These are phyloP conservation scores for Cubamyces sp. DNA, from an alignment of 768 basidiomycete species.

Conservation along the genomic window DNA sequence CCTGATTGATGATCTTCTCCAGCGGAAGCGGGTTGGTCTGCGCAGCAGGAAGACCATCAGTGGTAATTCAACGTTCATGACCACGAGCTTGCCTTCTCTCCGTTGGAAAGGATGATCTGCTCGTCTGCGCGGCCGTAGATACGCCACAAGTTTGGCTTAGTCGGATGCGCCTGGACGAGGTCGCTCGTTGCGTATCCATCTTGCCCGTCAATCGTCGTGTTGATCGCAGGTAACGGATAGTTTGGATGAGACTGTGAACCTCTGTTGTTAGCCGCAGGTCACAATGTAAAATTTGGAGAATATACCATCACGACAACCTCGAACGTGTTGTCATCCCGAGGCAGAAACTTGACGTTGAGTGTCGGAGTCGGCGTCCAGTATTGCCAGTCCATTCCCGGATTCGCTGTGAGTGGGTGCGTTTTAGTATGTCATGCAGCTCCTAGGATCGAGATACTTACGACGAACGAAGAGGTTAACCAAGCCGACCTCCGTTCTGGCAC, in stretches of 20 bases:
- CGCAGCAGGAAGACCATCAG: not conserved
- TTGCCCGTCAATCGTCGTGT: slow-evolving; percentile 32
- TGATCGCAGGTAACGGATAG: slow-evolving; percentile 5
- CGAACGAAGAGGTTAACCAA: slow-evolving; percentile 9
- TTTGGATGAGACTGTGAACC: slow-evolving; percentile 3
- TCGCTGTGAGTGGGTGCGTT: not conserved
- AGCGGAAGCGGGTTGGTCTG: slow-evolving; percentile 45
- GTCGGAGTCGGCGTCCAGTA: not conserved
- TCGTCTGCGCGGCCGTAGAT: slow-evolving; percentile 51
- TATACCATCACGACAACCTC: slow-evolving; percentile 14
- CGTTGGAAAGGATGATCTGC: slow-evolving; percentile 48
- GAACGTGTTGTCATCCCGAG: slow-evolving; percentile 1
- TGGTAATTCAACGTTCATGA: not conserved
- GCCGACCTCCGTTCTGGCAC: slow-evolving; percentile 22
- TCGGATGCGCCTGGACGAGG: slow-evolving; percentile 46
- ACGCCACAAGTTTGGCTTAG: slow-evolving; percentile 41
- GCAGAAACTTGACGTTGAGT: not conserved
- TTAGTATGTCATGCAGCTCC: not conserved
- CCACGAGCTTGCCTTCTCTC: slow-evolving; percentile 40
- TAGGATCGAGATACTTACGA: not conserved
- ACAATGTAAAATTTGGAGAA: not conserved
- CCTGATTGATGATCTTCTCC: slow-evolving; percentile 41
- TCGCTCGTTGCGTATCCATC: slow-evolving; percentile 45
- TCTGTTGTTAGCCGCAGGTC: not conserved
- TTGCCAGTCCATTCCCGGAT: slow-evolving; percentile 21